These are phyloP conservation scores for Polymyxa betae DNA, from an alignment of 208 protist species.

Conservation along the genomic window DNA sequence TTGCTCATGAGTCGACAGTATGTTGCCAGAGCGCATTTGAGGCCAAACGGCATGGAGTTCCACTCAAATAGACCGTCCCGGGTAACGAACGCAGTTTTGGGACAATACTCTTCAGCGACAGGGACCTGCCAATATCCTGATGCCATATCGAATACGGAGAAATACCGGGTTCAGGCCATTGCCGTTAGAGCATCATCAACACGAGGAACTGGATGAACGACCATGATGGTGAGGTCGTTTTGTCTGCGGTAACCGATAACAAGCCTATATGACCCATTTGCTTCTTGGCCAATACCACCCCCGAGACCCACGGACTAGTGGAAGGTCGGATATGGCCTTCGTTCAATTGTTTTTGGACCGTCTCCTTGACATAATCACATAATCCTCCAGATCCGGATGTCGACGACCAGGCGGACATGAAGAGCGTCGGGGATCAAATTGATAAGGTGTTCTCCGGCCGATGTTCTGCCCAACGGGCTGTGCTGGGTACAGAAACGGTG, in stretches of 20 bases:
- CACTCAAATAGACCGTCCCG: constrained; percentile 44
- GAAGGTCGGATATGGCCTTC: neutral
- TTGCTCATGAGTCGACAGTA: constrained; percentile 54
- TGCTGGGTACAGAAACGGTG: too few species aligned
- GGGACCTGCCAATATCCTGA: constrained; percentile 56
- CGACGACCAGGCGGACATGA: too few species aligned
- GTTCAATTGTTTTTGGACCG: too few species aligned
- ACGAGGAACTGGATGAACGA: constrained; percentile 7
- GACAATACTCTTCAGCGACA: constrained; percentile 23
- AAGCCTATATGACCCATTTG: neutral
- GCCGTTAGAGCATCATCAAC: constrained; percentile 45
- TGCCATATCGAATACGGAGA: constrained; percentile 25
- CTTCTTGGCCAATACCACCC: neutral
- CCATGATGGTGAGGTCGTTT: neutral
- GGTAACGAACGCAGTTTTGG: constrained; percentile 58
- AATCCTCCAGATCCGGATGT: too few species aligned
- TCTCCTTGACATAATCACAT: too few species aligned
- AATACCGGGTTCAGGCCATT: neutral
- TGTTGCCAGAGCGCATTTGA: constrained; percentile 51
- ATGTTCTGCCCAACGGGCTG: too few species aligned
- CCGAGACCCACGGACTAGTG: neutral
- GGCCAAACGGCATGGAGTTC: constrained; percentile 50
- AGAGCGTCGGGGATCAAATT: too few species aligned
- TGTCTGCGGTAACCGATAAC: neutral
- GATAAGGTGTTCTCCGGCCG: too few species aligned